A percentile compares a stretch with the other conserved stretches of the same genome.
phyloP scores from a whole-genome alignment of 176 grass and related monocot genomes.

The Carex cristatella region DNA sequence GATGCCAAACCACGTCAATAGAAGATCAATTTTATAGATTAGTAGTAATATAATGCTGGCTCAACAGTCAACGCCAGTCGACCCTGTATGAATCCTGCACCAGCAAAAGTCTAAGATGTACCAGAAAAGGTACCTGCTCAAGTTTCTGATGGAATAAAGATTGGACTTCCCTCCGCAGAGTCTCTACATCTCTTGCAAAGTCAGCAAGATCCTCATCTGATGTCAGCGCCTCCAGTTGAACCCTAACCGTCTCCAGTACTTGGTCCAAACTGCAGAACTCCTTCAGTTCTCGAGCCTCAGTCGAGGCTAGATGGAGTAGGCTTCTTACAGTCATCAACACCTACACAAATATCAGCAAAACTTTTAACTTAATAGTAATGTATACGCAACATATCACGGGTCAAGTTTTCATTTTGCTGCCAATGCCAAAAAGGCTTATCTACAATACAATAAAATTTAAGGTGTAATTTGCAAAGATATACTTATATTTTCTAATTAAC shows the following conservation, averaged over 20 bases:
- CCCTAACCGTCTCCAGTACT: constrained; percentile 40
- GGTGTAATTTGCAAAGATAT: not conserved
- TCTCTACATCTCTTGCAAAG: constrained; percentile 57
- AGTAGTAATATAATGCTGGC: not conserved
- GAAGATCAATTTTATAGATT: not conserved
- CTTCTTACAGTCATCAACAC: constrained; percentile 65
- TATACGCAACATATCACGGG: not conserved
- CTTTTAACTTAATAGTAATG: not conserved
- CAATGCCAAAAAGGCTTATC: not conserved
- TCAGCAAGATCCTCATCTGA: constrained; percentile 57
- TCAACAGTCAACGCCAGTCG: not conserved
- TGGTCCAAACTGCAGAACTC: constrained; percentile 42
- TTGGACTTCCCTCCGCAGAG: constrained; percentile 57
- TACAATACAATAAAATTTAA: constrained; percentile 6
- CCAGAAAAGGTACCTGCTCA: constrained; percentile 18
- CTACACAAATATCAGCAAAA: constrained; percentile 21
- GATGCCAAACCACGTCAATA: not conserved
- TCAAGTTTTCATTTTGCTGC: not conserved
- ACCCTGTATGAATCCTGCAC: not conserved
- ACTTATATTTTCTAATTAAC: not conserved
- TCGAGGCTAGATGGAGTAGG: constrained; percentile 50
- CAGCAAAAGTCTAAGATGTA: not conserved
- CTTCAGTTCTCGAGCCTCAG: constrained; percentile 32
- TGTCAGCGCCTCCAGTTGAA: constrained; percentile 52
- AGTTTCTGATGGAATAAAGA: constrained; percentile 62